phyloP scores from a whole-genome alignment of 345 rosid genomes.

The Ricinus communis region DNA sequence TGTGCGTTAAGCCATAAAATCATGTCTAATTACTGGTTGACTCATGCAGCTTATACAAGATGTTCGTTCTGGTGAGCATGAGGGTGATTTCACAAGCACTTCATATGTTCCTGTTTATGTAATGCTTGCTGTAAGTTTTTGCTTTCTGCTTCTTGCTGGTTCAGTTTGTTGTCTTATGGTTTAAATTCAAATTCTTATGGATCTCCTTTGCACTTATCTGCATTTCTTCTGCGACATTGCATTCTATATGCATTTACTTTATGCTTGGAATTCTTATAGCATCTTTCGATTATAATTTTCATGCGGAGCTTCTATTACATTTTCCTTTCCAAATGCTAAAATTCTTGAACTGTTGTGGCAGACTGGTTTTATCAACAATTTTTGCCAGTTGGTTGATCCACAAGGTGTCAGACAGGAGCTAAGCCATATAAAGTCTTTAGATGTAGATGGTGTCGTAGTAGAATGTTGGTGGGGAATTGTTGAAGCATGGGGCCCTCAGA shows the following conservation, averaged over 20 bases:
- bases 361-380: slow-evolving; percentile 67
- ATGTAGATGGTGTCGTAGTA: slow-evolving; percentile 74
- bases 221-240: not conserved
- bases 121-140: slow-evolving; percentile 68
- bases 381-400: slow-evolving; percentile 74
- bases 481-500: slow-evolving; percentile 93
- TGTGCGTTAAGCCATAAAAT: not conserved
- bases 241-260: not conserved
- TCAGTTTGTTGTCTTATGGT: slow-evolving; percentile 5
- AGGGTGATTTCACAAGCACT: slow-evolving; percentile 50
- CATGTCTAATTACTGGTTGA: not conserved
- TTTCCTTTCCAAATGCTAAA: slow-evolving; percentile 11
- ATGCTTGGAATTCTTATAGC: not conserved
- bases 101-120: slow-evolving; percentile 75
- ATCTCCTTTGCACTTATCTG: not conserved
- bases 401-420: slow-evolving; percentile 71
- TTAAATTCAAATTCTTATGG: not conserved
- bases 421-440: slow-evolving; percentile 67
- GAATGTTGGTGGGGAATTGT: slow-evolving; percentile 99
- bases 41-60: slow-evolving; percentile 77
- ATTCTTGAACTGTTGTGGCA: slow-evolving; percentile 34
- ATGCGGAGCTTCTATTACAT: not conserved
- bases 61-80: slow-evolving; percentile 58
- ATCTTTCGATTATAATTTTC: not conserved
- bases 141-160: slow-evolving; percentile 16